phyloP scores from a whole-genome alignment of 2,329 filamentous ascomycete species.

The Fusarium sambucinum region DNA sequence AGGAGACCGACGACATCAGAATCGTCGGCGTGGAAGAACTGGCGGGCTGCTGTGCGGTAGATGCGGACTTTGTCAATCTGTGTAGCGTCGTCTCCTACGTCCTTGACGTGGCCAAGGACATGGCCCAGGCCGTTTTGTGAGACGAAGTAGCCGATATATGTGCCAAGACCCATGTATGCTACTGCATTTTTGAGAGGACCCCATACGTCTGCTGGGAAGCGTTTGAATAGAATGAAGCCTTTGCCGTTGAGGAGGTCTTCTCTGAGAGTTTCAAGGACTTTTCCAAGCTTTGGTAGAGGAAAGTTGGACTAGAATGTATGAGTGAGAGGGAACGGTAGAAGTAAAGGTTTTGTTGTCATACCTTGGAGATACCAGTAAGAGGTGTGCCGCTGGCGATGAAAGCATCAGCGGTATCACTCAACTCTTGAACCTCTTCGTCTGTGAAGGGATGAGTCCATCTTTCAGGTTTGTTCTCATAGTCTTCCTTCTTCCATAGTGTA shows the following conservation, averaged over 20 bases:
- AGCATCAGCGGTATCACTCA: conserved; percentile 73
- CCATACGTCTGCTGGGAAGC: conserved; percentile 82
- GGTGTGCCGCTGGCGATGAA: conserved; percentile 75
- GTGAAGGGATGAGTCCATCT: conserved; percentile 81
- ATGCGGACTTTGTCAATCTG: conserved; percentile 91
- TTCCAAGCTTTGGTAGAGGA: conserved; percentile 57
- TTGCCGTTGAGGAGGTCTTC: conserved; percentile 77
- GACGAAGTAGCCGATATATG: conserved; percentile 88
- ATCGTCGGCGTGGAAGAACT: conserved; percentile 76
- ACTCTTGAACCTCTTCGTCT: conserved; percentile 73
- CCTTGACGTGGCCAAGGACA: conserved; percentile 90
- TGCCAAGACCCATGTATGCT: conserved; percentile 90
- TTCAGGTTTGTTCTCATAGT: conserved; percentile 73
- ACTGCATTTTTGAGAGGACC: conserved; percentile 82
- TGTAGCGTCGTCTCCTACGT: conserved; percentile 82
- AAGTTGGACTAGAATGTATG: conserved; percentile 55
- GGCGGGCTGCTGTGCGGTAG: conserved; percentile 82
- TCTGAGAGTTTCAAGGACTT: conserved; percentile 53
- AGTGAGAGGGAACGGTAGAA: neutral
- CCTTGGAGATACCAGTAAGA: conserved; percentile 73
- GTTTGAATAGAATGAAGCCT: conserved; percentile 91
- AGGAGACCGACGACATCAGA: conserved; percentile 85
- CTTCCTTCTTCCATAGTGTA: conserved; percentile 78
- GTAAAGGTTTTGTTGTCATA: conserved; percentile 9
- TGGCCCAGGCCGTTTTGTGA: conserved; percentile 88